Conservation (phyloP, 192 early-diverging fungal species). For the Coemansia sp. region DNA sequence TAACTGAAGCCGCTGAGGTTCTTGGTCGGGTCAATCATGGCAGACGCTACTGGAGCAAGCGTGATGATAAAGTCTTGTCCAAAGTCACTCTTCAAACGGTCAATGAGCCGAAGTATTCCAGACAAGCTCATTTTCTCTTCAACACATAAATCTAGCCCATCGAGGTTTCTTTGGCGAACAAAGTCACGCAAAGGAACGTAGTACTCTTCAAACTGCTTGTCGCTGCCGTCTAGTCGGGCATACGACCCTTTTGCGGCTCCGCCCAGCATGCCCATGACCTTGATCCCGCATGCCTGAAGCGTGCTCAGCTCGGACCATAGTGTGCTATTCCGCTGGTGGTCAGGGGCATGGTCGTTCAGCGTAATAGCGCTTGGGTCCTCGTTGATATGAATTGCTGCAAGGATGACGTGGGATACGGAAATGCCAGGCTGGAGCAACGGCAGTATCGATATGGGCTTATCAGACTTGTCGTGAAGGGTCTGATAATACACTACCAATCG, state of each 20-base stretch:
- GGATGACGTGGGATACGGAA: constrained; percentile 14
- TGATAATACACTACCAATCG: constrained; percentile 17
- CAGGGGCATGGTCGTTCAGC: constrained; percentile 5
- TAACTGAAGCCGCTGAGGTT: constrained; percentile 17
- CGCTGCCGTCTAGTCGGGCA: constrained; percentile 11
- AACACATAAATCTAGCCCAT: constrained; percentile 13
- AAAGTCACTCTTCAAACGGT: constrained; percentile 16
- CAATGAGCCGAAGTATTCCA: constrained; percentile 12
- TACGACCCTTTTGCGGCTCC: constrained; percentile 14
- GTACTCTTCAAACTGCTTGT: constrained; percentile 11
- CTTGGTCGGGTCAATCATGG: constrained; percentile 15
- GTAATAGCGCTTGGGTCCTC: constrained; percentile 12
- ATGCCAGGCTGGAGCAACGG: constrained; percentile 13
- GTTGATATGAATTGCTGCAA: constrained; percentile 19
- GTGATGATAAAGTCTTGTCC: constrained; percentile 16
- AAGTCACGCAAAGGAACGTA: constrained; percentile 14
- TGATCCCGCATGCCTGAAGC: constrained; percentile 11
- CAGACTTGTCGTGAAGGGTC: constrained; percentile 10
- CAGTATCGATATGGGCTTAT: constrained; percentile 13
- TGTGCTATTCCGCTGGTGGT: neutral
- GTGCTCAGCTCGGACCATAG: constrained; percentile 11
- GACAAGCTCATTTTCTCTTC: constrained; percentile 15
- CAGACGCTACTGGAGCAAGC: constrained; percentile 13
- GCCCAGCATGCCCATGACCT: constrained; percentile 17
- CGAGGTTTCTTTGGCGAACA: constrained; percentile 6